Base-by-base conservation (phyloP, 345 rosid genomes). In the Hevea brasiliensis region DNA sequence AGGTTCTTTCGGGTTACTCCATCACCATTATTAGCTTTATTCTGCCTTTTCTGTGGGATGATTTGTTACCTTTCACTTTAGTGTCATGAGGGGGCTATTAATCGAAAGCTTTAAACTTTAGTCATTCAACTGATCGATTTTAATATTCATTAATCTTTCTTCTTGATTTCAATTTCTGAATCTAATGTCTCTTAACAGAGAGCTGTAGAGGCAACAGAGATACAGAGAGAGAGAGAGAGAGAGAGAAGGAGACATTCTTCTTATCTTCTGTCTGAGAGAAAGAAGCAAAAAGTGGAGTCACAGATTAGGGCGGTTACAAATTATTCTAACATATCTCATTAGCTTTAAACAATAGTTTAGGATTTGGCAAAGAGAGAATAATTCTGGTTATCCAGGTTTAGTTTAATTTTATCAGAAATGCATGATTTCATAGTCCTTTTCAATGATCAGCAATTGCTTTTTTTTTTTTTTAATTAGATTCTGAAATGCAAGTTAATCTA, bases 221-320 rank as follows among this genome's bases (percentile, higher is more conserved):
- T 58, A 59, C 8, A 6, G 62, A 55, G 21, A 3, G 29, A 32
- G 27, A 62, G 24, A 18, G 58, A n/a, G 65, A 21, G 58, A 58
- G 17, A 3, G 51, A 29, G 47, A 32, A 4, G n/a, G 51, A 63
- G 61, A 41, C 56, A 61, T 66, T 61, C 60, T 60, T 62, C 37
- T 71, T 21, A 69, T 75, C 73, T 77, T 50, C 20, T 83, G 88
- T 83, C 84, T 55, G 79, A 76, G 73, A 81, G 55, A 59, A 67
- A 81, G 90, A 71, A 80, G 83, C 90, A 76, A 77, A 85, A 85
- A 83, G 88, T 65, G 78, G 64, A 61, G 53, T 67, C 40, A 53
- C 61, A 37, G 41, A 72, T 64, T 64, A 61, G 64, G 60, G 27
- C 65, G 74, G 80, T 59, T 58, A 51, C 76, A 72, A 35, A 70